Evolutionary conservation across 2,329 filamentous ascomycete genomes (phyloP).

Genomic region (Xylariaceae sp.): DNA sequence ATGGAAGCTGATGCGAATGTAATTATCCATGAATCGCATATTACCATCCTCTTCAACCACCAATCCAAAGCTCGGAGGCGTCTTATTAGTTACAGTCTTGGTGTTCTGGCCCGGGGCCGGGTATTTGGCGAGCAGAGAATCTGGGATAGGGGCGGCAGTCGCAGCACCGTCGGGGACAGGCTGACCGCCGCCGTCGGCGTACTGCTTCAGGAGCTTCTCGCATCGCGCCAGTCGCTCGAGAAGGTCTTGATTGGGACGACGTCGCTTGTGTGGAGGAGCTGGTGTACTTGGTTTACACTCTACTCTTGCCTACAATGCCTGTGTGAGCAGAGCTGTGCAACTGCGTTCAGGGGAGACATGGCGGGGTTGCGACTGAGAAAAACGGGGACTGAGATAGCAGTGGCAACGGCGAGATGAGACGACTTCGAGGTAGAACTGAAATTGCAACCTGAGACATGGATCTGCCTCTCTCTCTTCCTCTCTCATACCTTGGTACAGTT

Average conservation of each 20-base stretch:
- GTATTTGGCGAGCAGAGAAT: background rate
- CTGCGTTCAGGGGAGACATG: background rate
- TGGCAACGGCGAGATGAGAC: background rate
- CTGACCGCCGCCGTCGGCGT: slow-evolving; percentile 13
- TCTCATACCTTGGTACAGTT: slow-evolving; percentile 43
- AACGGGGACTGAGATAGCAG: background rate
- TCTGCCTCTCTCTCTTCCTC: too few relatives aligned
- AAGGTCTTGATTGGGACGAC: slow-evolving; percentile 19
- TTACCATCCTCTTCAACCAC: slow-evolving; percentile 17
- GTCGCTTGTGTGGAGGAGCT: slow-evolving; percentile 16
- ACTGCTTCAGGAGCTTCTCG: slow-evolving; percentile 19
- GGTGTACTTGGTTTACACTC: slow-evolving; percentile 17
- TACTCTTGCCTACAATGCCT: slow-evolving; percentile 16
- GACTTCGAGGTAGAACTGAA: background rate
- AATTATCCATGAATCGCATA: slow-evolving; percentile 18
- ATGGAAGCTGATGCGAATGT: slow-evolving; percentile 16
- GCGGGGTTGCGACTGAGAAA: too few relatives aligned
- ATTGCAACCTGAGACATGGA: background rate
- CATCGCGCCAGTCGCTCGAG: slow-evolving; percentile 18
- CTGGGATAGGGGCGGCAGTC: background rate
- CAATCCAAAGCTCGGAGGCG: background rate
- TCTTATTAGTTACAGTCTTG: background rate
- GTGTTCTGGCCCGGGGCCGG: background rate
- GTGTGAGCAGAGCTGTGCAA: background rate
- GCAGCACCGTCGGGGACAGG: background rate